Conservation (phyloP, 2,329 filamentous ascomycete genomes). For the Lasiodiplodia sp. region DNA sequence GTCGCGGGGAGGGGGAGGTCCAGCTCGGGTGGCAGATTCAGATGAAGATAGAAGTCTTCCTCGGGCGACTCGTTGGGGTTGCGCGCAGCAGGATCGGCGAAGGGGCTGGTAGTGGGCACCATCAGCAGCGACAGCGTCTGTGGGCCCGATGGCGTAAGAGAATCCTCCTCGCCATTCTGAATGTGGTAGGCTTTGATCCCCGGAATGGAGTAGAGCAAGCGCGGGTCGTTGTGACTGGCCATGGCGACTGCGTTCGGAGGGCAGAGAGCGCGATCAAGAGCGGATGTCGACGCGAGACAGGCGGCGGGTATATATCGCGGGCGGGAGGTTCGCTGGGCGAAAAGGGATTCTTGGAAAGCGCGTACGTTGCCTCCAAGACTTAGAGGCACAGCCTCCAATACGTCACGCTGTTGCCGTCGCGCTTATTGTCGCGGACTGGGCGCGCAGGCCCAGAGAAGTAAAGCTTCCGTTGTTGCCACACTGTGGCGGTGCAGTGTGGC, state of each 20-base stretch:
- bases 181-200: conserved; percentile 93
- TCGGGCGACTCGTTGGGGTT: conserved; percentile 59
- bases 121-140: conserved; percentile 94
- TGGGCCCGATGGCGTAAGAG: conserved; percentile 82
- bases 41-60: conserved; percentile 95
- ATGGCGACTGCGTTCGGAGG: conserved; percentile 40
- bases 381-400: conserved; percentile 23
- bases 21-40: conserved; percentile 92
- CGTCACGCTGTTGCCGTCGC: conserved; percentile 20
- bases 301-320: conserved; percentile 9
- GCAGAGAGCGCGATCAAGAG: conserved; percentile 10
- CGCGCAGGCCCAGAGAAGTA: background rate
- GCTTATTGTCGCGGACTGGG: conserved; percentile 2
- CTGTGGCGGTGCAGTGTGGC: conserved; percentile 4
- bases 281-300: background rate
- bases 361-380: conserved; percentile 13
- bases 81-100: conserved; percentile 63
- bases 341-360: conserved; percentile 3
- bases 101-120: conserved; percentile 87
- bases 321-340: conserved; percentile 3
- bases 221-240: conserved; percentile 62
- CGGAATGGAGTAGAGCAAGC: conserved; percentile 68
- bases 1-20: conserved; percentile 93
- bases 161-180: conserved; percentile 82
- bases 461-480: conserved; percentile 7